Base-by-base conservation (phyloP, 768 basidiomycete genomes). In the Fistulinella prunicolor region DNA sequence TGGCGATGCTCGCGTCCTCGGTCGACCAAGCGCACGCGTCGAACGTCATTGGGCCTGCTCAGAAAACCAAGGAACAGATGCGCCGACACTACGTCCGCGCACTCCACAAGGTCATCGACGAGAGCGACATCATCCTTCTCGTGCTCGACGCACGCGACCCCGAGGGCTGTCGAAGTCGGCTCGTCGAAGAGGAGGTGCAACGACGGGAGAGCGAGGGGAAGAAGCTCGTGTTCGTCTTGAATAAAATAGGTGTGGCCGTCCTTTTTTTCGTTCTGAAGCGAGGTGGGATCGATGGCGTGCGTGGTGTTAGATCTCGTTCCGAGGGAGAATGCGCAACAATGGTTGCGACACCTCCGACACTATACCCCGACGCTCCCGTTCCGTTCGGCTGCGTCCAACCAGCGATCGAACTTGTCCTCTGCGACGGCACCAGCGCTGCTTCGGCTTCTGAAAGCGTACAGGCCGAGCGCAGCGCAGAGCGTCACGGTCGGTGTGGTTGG, bases 91-190 rank as follows among this genome's bases (percentile, higher is more conserved):
- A 92, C 59, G 71, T 94, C 39, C 82, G 87, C 32, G 77, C 86
- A 1, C 68, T 98, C 20, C 84, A 92, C 69, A 93, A 89, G 70
- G 95, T 99, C 38, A 86, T 98, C 50, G 94, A 96, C 54, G 78
- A 94, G 60, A 86, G 88, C 54, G 94, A 98, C 63, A 88, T 99
- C 26, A 70, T 98, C 42, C 76, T 98, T 38, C 85, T 89, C 29
- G 89, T 92, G 0, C 75, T 98, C 14, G 96, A 98, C 69, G 94
- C 94, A 1, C 75, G 95, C 34, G 95, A 98, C 72, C 95, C 96
- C 2, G 88, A 95, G 49, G 94, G 95, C 0, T 94, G 92, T 35
- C 71, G 95, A 55, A 95, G 92, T 68, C 76, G 86, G 43, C 76
- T 95, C 32, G 93, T 98, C 4, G 96, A 99, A 65, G 91, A 95